Base-by-base conservation (phyloP, 345 rosid species). In the Triadica sebifera region DNA sequence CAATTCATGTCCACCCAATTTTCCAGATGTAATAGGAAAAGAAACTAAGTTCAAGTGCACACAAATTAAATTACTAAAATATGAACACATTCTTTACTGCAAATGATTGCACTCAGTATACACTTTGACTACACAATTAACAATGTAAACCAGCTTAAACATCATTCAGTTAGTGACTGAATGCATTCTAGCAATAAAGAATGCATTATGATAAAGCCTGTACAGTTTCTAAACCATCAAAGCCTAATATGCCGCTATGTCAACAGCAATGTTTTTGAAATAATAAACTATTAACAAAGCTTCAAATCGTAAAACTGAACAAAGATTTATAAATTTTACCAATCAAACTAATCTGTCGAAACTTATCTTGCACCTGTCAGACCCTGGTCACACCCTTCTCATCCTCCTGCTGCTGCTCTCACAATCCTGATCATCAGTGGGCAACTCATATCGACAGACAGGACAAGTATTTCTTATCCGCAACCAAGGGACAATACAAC, bases 401-500 rank as follows among this genome's bases (percentile, higher is more conserved):
- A 66, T 78, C 69, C 43, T 59, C 9, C 74, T 11, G 4, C 43
- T 25, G 24, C 77, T 25, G 19, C 81, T 74, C 82, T 84, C 91
- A 39, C 79, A 84, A 20, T 84, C 86, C 61, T 70, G 47, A 74
- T 85, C 88, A 80, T 88, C 91, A 17, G 84, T 84, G 69, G 88
- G 88, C 69, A 75, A 60, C 73, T 60, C 68, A 39, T 17, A 69
- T 66, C 78, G 67, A 67, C 73, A 75, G 22, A 67, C 37, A 0
- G 78, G 78, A 24, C 79, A 76, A 52, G 74, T 76, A 29, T 50
- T 61, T 34, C 45, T 62, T 5, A 62, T 34, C 47, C 43, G 20
- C 16, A 76, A 34, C 74, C 79, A 76, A 16, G 65, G 79, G 47
- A 52, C 25, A 70, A 76, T 70, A 15, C 79, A 76, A 1, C 43